phyloP scores from a whole-genome alignment of 1,139 yeast species.

The Debaryomyces singareniensis region DNA sequence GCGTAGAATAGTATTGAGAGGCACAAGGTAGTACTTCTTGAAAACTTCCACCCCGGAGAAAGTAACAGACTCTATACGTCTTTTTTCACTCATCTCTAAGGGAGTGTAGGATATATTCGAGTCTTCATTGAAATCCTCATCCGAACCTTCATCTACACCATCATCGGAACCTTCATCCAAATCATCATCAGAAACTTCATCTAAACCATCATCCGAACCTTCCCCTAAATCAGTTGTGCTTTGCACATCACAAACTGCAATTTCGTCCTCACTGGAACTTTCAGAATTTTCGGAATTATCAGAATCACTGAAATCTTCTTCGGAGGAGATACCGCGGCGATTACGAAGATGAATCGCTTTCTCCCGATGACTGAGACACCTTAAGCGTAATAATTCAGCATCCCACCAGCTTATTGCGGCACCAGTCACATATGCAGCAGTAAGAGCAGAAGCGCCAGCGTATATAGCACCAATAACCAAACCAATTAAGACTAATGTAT shows the following conservation, averaged over 20 bases:
- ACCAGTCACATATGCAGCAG: constrained; percentile 6
- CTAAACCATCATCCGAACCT: not conserved
- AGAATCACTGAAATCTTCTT: no score
- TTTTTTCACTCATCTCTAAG: no score
- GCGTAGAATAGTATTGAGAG: constrained; percentile 3
- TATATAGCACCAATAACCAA: constrained; percentile 4
- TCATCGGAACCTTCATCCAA: no score
- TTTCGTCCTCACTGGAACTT: not conserved
- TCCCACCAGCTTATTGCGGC: constrained; percentile 6
- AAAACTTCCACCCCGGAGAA: constrained; percentile 3
- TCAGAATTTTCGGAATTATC: constrained; percentile 1
- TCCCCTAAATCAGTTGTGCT: no score
- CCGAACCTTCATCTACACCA: not conserved
- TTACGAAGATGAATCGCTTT: not conserved
- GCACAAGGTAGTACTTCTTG: constrained; percentile 2
- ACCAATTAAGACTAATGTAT: constrained; percentile 3
- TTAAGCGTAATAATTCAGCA: constrained; percentile 2
- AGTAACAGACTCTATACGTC: no score
- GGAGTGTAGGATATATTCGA: constrained; percentile 1
- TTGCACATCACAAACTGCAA: no score
- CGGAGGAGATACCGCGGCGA: no score
- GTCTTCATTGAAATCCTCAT: not conserved
- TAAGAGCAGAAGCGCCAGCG: constrained; percentile 5
- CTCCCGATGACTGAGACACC: no score
- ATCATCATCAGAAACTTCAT: no score